Conservation (phyloP, 306 rosid species). For the Citrullus mucosospermus region DNA sequence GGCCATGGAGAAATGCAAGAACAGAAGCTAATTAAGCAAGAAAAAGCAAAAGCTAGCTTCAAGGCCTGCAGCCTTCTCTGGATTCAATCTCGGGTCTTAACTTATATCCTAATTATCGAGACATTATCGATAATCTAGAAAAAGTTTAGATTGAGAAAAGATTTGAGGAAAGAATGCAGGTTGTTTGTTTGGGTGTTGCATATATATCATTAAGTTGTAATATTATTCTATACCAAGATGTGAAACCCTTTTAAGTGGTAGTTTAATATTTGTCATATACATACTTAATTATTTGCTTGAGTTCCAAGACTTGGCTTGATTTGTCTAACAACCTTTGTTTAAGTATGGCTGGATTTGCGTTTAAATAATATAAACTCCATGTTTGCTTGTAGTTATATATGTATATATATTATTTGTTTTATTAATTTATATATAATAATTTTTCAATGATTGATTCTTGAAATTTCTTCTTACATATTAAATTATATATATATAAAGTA, state of each 20-base stretch:
- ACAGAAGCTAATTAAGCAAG: slow-evolving; percentile 36
- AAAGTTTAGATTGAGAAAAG: not conserved
- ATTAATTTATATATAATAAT: not conserved
- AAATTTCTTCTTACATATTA: not conserved
- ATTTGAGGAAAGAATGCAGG: not conserved
- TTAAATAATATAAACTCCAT: slow-evolving; percentile 1
- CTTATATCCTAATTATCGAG: not conserved
- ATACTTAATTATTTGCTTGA: slow-evolving; percentile 16
- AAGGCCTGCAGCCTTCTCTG: slow-evolving; percentile 28
- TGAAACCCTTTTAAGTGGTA: not conserved
- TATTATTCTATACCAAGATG: slow-evolving; percentile 6
- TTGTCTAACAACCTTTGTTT: slow-evolving; percentile 4
- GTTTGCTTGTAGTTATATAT: slow-evolving; percentile 4
- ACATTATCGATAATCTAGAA: slow-evolving; percentile 25
- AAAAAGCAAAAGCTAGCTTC: slow-evolving; percentile 5
- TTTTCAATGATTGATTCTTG: slow-evolving; percentile 6
- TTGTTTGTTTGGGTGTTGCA: not conserved
- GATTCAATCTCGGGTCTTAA: slow-evolving; percentile 8
- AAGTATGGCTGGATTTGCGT: slow-evolving; percentile 3
- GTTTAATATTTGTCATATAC: slow-evolving; percentile 15
- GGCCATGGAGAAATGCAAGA: slow-evolving; percentile 86
- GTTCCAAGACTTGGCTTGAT: not conserved
- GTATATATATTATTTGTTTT: not conserved
- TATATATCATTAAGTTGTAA: not conserved
- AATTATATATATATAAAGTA: not conserved